A percentile compares a stretch with the other conserved stretches of the same genome.
phyloP scores from a whole-genome alignment of 2,329 filamentous ascomycete genomes.

The Epichloe gansuensis region DNA sequence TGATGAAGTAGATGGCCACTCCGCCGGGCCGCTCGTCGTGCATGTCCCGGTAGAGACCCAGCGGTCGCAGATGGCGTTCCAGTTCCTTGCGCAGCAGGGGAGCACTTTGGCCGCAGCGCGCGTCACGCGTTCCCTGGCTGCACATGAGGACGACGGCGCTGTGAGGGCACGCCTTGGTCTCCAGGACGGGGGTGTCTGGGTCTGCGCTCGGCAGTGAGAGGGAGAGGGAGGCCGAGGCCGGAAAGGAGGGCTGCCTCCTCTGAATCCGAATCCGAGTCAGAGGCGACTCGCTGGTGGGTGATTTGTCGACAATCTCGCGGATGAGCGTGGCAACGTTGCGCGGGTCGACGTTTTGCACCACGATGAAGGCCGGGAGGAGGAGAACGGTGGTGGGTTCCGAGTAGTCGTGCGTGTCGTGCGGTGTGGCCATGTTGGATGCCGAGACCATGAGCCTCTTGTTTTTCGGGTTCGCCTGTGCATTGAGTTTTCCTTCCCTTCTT shows the following conservation, averaged over 20 bases:
- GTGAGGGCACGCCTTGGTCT: constrained; percentile 54
- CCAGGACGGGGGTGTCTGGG: constrained; percentile 20
- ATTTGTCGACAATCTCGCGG: constrained; percentile 51
- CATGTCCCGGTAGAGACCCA: constrained; percentile 75
- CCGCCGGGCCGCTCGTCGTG: constrained; percentile 83
- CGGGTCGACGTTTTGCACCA: constrained; percentile 75
- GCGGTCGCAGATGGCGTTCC: constrained; percentile 71
- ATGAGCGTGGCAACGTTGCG: constrained; percentile 60
- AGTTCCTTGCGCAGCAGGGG: constrained; percentile 81
- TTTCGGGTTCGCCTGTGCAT: neutral
- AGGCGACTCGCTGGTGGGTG: constrained; percentile 61
- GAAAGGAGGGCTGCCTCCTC: constrained; percentile 22
- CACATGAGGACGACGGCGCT: constrained; percentile 81
- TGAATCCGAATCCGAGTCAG: constrained; percentile 19
- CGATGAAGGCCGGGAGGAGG: constrained; percentile 71
- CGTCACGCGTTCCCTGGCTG: constrained; percentile 87
- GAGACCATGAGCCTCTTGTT: constrained; percentile 72
- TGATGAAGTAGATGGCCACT: constrained; percentile 93
- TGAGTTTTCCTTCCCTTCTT: no score
- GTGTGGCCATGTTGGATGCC: constrained; percentile 79
- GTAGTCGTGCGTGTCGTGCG: constrained; percentile 50
- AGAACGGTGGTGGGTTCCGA: constrained; percentile 63
- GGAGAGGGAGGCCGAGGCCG: constrained; percentile 5
- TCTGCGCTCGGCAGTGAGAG: constrained; percentile 14
- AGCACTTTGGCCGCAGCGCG: constrained; percentile 85